Evolutionary conservation across 768 basidiomycete genomes (phyloP), one percentile per base, ranked within the genome.

Genomic region (Leccinum longicurvipes): DNA sequence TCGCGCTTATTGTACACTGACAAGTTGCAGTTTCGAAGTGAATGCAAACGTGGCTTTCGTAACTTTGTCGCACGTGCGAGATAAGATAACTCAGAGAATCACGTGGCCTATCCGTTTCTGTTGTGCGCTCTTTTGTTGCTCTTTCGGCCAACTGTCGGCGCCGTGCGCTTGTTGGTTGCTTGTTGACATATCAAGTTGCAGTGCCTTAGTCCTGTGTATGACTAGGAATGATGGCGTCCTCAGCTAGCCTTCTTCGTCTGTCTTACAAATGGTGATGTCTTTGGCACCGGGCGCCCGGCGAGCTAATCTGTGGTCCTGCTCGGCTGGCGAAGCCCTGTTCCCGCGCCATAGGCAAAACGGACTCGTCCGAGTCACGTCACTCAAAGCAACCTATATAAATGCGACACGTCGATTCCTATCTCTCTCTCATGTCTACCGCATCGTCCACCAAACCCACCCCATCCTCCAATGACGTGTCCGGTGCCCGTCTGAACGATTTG

Each of bases 371-470:
- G 48, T 59, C 56, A 55, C 66, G 67, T 63, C 66, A 68, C 62
- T 50, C 28, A 24, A 50, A 62, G 42, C 49, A 28, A n/a, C 56
- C 61, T 70, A 73, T 73, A 72, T 73, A 73, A 73, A 63, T 53
- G 52, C 36, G 44, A 51, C 54, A 50, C 50, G 9, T 27, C 44
- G 19, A 2, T 51, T 23, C 29, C 44, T 24, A 36, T 52, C 51
- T 50, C 52, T 58, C 59, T 60, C 56, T 60, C 67, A 71, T 71
- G 70, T 56, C 71, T 71, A 67, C 71, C 11, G 59, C 60, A 60
- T 58, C 66, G 51, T 58, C 60, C 42, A 60, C 54, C 53, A 62
- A 61, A 50, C 54, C 70, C 24, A 60, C 62, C 32, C 47, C 53
- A 50, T 41, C 58, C 25, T 29, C 53, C 46, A 54, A 70, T 65